Conservation (phyloP, 176 grass and related monocot genomes). For the Carex kokanica region DNA sequence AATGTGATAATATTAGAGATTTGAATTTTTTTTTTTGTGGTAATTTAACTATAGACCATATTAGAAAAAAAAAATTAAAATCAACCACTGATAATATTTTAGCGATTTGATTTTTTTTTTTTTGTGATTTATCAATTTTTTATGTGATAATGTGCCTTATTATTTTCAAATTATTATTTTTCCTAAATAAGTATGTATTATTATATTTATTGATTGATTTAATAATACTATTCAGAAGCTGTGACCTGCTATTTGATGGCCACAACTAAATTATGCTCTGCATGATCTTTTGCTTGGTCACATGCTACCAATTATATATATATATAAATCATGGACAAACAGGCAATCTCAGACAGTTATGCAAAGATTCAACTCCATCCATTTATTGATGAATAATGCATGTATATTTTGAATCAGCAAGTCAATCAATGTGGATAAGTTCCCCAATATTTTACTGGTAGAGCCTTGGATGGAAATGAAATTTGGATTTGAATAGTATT, state of each 20-base stretch:
- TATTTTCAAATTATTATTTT: constrained; percentile 1
- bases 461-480: not conserved
- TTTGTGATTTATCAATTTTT: not conserved
- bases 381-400: constrained; percentile 6
- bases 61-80: too few species aligned
- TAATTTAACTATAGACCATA: too few species aligned
- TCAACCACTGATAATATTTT: too few species aligned
- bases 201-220: constrained; percentile 3
- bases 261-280: constrained; percentile 3
- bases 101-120: too few species aligned
- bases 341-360: not conserved
- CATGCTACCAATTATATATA: not conserved
- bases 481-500: not conserved
- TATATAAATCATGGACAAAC: not conserved
- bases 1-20: too few species aligned
- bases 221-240: constrained; percentile 1
- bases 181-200: not conserved
- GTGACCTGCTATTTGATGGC: not conserved
- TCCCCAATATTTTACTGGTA: not conserved
- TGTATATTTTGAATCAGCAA: not conserved
- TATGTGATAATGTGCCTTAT: not conserved
- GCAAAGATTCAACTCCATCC: not conserved
- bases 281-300: constrained; percentile 25
- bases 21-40: too few species aligned
- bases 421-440: not conserved